Conservation (phyloP, 345 rosid genomes). For the Gossypium australe region DNA sequence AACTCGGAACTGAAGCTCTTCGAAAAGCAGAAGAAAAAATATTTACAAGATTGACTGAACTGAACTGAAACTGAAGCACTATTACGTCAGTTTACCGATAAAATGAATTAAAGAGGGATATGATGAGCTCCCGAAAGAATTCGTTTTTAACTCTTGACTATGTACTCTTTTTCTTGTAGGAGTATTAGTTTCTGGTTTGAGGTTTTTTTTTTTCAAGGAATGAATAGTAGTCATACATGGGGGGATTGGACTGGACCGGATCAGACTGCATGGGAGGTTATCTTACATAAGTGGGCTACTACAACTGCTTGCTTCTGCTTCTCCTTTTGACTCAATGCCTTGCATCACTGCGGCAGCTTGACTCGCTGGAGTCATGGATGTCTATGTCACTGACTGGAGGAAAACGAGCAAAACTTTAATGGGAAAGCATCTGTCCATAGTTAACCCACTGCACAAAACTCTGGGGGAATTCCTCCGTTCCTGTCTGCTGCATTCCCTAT, state of each 20-base stretch:
- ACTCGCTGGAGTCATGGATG: background rate
- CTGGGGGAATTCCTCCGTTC: slow-evolving; percentile 59
- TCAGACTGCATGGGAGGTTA: background rate
- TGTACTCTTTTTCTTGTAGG: slow-evolving; percentile 37
- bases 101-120: slow-evolving; percentile 1
- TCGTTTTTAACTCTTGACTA: slow-evolving; percentile 25
- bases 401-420: slow-evolving; percentile 28
- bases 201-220: slow-evolving; percentile 5
- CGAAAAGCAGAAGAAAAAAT: slow-evolving; percentile 17
- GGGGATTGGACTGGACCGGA: background rate
- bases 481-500: slow-evolving; percentile 57
- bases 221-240: background rate
- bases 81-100: slow-evolving; percentile 3
- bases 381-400: background rate
- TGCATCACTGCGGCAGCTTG: background rate
- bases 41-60: slow-evolving; percentile 34
- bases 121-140: slow-evolving; percentile 44
- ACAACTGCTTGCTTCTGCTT: background rate
- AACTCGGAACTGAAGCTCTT: slow-evolving; percentile 35
- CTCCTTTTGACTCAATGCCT: slow-evolving; percentile 11
- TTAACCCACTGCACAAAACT: slow-evolving; percentile 81
- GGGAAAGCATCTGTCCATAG: slow-evolving; percentile 71
- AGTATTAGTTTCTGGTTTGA: slow-evolving; percentile 19
- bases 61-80: slow-evolving; percentile 1
- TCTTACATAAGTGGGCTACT: slow-evolving; percentile 8